Evolutionary conservation across 371 early-diverging fungal species (phyloP), one percentile per base, ranked within the genome.

Genomic region (Mortierella sp.): DNA sequence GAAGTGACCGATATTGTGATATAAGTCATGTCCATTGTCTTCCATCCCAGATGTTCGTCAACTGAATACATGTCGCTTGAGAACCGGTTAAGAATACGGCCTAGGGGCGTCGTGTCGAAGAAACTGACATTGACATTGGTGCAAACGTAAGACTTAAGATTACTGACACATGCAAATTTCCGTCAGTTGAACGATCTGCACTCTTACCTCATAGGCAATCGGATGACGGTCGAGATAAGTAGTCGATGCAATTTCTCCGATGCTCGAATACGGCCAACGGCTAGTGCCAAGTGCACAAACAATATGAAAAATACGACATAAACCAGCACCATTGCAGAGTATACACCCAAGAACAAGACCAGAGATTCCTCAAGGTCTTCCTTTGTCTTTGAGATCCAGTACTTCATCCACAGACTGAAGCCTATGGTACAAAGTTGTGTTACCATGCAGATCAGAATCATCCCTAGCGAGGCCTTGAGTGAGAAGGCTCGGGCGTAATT

Each of bases 81-180:
- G 72, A 96, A 95, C 16, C 97, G 87, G 71, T 96, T 65, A 11
- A 61, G n/a, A 22, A 97, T 92, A 36, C 96, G 88, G 3, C 96
- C 96, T 1, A 96, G 67, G 5, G 97, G 97, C 6, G 94, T 94
- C 0, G 92, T 91, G 65, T 96, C 96, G 75, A 93, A 96, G 80
- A 95, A 96, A 1, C 90, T 83, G 85, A 13, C 24, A 58, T 15
- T 16, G 28, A 55, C 15, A 50, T 11, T 11, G 57, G 16, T 10
- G 19, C 57, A 57, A 57, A 57, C 28, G 57, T 11, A 57, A 48
- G n/a, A 9, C 15, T 48, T 10, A 48, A n/a, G 19, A 19, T 21
- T 50, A 50, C 21, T 50, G 21, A 21, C 10, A 50, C 15, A 24
- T 57, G 57, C 57, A 19, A 57, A 4, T 22, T 57, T 50, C 0